Conservation (phyloP, 257 asterid species). For the Fraxinus anomala region DNA sequence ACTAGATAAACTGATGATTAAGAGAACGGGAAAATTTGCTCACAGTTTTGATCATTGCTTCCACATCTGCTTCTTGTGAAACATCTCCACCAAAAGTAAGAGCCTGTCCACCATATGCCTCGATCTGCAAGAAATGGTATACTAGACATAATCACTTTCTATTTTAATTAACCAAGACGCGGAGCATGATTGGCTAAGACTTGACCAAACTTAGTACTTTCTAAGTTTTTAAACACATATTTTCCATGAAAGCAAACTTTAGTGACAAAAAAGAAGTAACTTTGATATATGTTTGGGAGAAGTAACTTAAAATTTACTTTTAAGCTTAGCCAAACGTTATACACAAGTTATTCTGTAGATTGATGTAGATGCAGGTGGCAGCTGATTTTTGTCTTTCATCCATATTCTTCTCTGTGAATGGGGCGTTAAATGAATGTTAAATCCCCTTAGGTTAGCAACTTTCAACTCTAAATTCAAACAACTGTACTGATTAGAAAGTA, state of each 20-base stretch:
- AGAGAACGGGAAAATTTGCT: constrained; percentile 27
- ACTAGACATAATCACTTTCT: neutral
- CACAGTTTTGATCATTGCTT: constrained; percentile 88
- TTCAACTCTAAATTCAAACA: neutral
- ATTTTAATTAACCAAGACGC: neutral
- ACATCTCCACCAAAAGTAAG: constrained; percentile 91
- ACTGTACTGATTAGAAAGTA: neutral
- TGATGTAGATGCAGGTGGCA: neutral
- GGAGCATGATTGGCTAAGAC: neutral
- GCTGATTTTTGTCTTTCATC: neutral
- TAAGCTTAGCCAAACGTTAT: neutral
- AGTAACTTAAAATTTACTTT: neutral
- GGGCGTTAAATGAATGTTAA: neutral
- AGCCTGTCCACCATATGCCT: constrained; percentile 85
- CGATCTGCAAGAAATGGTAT: constrained; percentile 59
- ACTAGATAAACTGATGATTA: constrained; percentile 12
- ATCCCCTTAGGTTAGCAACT: neutral
- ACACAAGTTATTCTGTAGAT: neutral
- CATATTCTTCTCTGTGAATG: too few relatives aligned
- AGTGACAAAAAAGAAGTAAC: neutral
- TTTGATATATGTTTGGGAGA: neutral
- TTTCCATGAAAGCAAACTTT: neutral
- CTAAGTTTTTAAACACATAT: neutral
- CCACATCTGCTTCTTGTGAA: constrained; percentile 89
- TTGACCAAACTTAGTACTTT: neutral